Percentiles rank a stretch among this genome's conserved stretches.
These are phyloP conservation scores for Cicer yamashitae DNA, from an alignment of 306 rosid species.

Conservation along the genomic window DNA sequence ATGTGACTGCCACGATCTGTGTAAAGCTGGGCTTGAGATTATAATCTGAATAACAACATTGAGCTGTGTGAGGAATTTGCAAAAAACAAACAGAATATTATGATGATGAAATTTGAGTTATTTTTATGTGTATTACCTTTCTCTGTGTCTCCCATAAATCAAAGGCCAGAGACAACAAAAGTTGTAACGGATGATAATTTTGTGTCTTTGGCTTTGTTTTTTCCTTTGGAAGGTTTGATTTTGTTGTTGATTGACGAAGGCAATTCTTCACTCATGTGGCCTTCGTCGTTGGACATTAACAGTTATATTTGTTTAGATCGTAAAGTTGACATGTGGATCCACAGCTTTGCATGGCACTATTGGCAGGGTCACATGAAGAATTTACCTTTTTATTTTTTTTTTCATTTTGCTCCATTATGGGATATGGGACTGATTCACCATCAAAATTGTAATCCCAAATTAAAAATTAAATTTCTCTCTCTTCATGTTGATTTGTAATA, in stretches of 20 bases:
- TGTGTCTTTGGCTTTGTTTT: constrained; percentile 35
- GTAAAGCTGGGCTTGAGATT: constrained; percentile 56
- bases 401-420: no score
- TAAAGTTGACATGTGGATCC: constrained; percentile 40
- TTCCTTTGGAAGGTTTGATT: background rate
- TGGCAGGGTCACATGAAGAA: background rate
- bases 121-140: constrained; percentile 47
- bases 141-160: constrained; percentile 57
- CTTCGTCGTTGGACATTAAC: constrained; percentile 38
- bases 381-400: background rate
- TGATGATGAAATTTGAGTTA: constrained; percentile 3
- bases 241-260: constrained; percentile 28
- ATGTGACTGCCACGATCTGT: constrained; percentile 60
- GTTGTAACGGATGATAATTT: constrained; percentile 13
- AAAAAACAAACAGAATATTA: background rate
- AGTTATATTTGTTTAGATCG: constrained; percentile 35
- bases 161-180: constrained; percentile 38
- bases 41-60: constrained; percentile 51
- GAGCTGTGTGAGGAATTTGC: background rate
- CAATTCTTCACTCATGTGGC: constrained; percentile 35
- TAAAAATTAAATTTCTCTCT: no score
- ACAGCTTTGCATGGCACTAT: constrained; percentile 34
- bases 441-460: no score
- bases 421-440: no score
- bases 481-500: no score